phyloP scores from a whole-genome alignment of 257 asterid species.

The Gentiana macrophylla region DNA sequence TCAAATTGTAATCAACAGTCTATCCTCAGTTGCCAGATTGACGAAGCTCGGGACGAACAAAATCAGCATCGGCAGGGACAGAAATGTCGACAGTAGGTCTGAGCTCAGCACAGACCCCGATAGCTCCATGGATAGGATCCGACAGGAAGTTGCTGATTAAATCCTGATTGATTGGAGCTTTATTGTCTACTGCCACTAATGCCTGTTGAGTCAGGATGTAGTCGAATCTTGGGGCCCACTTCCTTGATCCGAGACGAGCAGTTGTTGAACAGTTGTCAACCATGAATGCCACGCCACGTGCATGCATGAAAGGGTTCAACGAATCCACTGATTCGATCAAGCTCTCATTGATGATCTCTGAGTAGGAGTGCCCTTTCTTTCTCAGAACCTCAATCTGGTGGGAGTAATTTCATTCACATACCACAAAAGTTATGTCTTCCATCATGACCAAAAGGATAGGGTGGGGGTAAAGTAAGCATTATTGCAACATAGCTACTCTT shows the following conservation, averaged over 20 bases:
- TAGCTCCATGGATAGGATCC: slow-evolving; percentile 79
- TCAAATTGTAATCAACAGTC: too few relatives aligned
- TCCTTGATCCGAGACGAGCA: slow-evolving; percentile 84
- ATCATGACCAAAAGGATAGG: not conserved
- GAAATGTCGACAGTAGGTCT: slow-evolving; percentile 95
- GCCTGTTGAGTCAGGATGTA: slow-evolving; percentile 91
- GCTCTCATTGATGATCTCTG: slow-evolving; percentile 87
- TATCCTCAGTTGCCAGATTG: slow-evolving; percentile 28
- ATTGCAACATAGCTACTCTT: too few relatives aligned
- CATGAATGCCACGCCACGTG: slow-evolving; percentile 97
- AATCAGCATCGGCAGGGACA: slow-evolving; percentile 82
- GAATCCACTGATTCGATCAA: slow-evolving; percentile 92
- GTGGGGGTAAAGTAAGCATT: not conserved
- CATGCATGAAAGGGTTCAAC: slow-evolving; percentile 91
- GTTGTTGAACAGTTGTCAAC: slow-evolving; percentile 97
- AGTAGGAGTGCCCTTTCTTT: slow-evolving; percentile 94
- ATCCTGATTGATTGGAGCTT: slow-evolving; percentile 56
- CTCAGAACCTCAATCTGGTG: slow-evolving; percentile 77
- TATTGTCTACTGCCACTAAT: slow-evolving; percentile 62
- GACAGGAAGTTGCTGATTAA: slow-evolving; percentile 82
- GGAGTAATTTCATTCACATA: not conserved
- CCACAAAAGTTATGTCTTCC: not conserved
- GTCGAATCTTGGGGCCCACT: slow-evolving; percentile 94
- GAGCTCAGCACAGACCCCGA: slow-evolving; percentile 74
- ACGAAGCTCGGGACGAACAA: slow-evolving; percentile 86